Base-by-base conservation (phyloP, 2,329 filamentous ascomycete genomes). In the Harringtonia lauricola region DNA sequence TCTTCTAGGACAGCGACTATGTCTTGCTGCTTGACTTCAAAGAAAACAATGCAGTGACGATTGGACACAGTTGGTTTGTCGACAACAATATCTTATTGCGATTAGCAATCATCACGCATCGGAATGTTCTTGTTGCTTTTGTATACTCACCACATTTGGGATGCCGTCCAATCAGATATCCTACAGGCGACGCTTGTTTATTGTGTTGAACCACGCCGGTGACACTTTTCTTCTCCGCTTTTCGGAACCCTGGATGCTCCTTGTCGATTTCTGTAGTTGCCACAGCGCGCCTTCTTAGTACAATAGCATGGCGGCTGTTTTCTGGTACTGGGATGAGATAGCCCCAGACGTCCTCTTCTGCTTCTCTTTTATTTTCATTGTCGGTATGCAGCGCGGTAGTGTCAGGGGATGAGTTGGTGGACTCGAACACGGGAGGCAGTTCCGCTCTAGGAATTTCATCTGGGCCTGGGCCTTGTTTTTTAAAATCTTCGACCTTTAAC, bases 131-230 rank as follows among this genome's bases (percentile, higher is more conserved):
- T n/a, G n/a, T n/a, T n/a, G n/a, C n/a, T n/a, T n/a, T n/a, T n/a
- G n/a, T n/a, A 2, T 5, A 71, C 84, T 59, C 72, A 90, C 85
- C 87, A 62, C 92, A 96, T 64, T 98, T 92, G 3, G 84, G 82
- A 65, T 98, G 92, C 51, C 92, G 77, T 30, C 92, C 92, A 49
- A 98, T 83, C 43, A 98, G 66, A 59, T 94, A 98, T 24, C 92
- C 92, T 33, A 83, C 72, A 18, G 78, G 72, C 71, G 41, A 65
- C 60, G 59, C 85, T 81, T 44, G 76, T 66, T 58, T 81, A 67
- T 47, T 78, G n/a, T n/a, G n/a, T n/a, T n/a, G n/a, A n/a, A n/a
- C n/a, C 78, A 43, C 72, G 64, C 26, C 66, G 64, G 34, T 70
- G 68, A 37, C 65, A 64, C 49, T 74, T 69, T 68, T 64, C 43